Base-by-base conservation (phyloP, 345 rosid genomes). In the Turnera subulata region DNA sequence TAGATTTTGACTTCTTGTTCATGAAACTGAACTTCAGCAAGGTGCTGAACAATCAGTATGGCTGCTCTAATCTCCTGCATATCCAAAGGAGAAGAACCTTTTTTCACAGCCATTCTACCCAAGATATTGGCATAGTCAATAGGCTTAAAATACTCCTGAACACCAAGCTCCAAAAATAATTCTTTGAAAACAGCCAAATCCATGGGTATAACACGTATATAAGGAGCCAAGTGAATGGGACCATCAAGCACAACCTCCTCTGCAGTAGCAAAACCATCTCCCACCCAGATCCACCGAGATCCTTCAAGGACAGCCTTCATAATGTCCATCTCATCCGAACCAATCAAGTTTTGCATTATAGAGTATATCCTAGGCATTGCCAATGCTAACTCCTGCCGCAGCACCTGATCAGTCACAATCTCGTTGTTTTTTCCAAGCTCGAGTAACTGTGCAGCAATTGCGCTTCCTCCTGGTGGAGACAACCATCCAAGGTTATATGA, bases 201-300 rank as follows among this genome's bases (percentile, higher is more conserved):
- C 53, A 79, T 67, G 52, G 98, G 96, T 73, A 91, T 76, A 62
- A 91, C 94, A 43, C 98, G 94, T 63, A 91, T 69, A 62, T 91
- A 91, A 55, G 96, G 96, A 74, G 86, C 88, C 83, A 91, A 78
- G 68, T 88, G 96, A 76, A 91, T 83, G 67, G 88, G 96, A 46
- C 98, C 96, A 71, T 91, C 85, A 40, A 91, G 91, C 62, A 88
- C 98, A 69, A 91, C 96, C 84, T 91, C 98, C 63, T 82, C 83
- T 29, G 77, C 62, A 7, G 80, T 91, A 62, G 98, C 89, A 85
- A 91, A 91, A 63, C 98, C 98, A 81, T 88, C 98, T 60, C 98
- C 98, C 46, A 91, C 96, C 98, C 98, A 91, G 61, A 91, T 84
- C 98, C 98, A 91, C 65, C 96, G 90, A 73, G 96, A 80, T 43